Evolutionary conservation across 1,284 basidiomycete genomes (phyloP), one percentile per base, ranked within the genome.

Genomic region (Cutaneotrichosporon cutaneum): DNA sequence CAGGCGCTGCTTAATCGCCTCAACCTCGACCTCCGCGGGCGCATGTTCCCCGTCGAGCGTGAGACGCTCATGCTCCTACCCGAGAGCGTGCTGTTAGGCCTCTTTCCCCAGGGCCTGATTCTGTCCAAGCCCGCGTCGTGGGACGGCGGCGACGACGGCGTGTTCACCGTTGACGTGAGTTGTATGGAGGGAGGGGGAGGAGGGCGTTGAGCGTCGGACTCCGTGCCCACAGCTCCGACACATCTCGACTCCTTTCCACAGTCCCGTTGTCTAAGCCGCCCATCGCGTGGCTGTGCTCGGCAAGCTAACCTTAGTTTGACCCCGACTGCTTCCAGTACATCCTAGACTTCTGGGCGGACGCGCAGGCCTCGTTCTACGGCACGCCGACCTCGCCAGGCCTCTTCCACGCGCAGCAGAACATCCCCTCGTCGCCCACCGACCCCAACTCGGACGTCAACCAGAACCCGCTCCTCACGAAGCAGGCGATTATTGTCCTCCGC

Each of bases 21-120:
- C 68, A 86, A 91, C 61, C 88, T 99, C 70, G 95, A 98, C 80
- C 84, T 99, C 55, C 88, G 95, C 67, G 94, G 94, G 63, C 85
- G 83, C 69, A 88, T 93, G 69, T 96, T 98, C 82, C 88, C 90
- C 61, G 93, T 99, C 60, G 96, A 99, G 82, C 86, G 96, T 70
- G 95, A 98, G 81, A 94, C 91, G 33, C 90, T 99, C 77, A 97
- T 99, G 94, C 94, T 95, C 77, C 83, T 99, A 33, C 95, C 95
- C 9, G 95, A 99, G 85, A 94, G 90, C 27, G 92, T 99, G 52
- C 82, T 99, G 62, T 84, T 99, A 54, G 98, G 95, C 78, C 84
- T 99, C 60, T 99, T 99, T 76, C 95, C 95, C 14, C 98, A 99
- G 74, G 95, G 96, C 11, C 87, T 99, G 67, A 92, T 98, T 54